These are phyloP conservation scores for Sporothrix curviconia DNA, from an alignment of 2,329 filamentous ascomycete species.

Conservation along the genomic window DNA sequence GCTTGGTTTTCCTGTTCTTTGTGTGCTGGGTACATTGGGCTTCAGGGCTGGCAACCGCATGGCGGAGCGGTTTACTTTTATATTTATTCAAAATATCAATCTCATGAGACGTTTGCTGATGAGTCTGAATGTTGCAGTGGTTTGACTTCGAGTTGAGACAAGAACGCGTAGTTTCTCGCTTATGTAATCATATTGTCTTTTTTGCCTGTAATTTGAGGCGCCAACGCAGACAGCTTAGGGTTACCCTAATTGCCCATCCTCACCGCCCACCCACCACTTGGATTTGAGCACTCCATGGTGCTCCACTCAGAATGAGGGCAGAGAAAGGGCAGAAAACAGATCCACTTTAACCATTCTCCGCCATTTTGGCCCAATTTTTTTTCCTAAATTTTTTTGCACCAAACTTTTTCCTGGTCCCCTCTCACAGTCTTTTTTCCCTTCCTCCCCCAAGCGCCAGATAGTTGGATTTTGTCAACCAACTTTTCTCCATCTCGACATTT, in stretches of 20 bases:
- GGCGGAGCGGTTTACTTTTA: neutral
- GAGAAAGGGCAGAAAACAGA: neutral
- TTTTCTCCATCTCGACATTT: conserved; percentile 16
- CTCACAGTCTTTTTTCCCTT: neutral
- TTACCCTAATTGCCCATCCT: conserved; percentile 40
- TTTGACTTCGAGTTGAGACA: no score
- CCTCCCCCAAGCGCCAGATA: conserved; percentile 30
- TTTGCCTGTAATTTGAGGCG: conserved; percentile 5
- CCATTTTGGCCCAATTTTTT: conserved; percentile 8
- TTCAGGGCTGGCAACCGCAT: neutral
- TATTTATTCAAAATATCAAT: neutral
- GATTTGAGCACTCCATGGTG: neutral
- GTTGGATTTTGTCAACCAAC: conserved; percentile 26
- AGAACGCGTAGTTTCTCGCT: neutral
- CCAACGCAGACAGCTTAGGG: neutral
- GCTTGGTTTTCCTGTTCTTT: neutral
- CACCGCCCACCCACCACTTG: conserved; percentile 35
- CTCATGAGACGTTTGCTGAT: no score
- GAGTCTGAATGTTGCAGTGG: no score
- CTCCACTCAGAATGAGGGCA: neutral
- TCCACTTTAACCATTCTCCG: conserved; percentile 3
- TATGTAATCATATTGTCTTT: neutral
- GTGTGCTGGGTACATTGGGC: neutral
- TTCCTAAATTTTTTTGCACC: conserved; percentile 11
- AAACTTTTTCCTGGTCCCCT: neutral